phyloP scores from a whole-genome alignment of 2,329 filamentous ascomycete species.

The Arthrocladium fulminans region DNA sequence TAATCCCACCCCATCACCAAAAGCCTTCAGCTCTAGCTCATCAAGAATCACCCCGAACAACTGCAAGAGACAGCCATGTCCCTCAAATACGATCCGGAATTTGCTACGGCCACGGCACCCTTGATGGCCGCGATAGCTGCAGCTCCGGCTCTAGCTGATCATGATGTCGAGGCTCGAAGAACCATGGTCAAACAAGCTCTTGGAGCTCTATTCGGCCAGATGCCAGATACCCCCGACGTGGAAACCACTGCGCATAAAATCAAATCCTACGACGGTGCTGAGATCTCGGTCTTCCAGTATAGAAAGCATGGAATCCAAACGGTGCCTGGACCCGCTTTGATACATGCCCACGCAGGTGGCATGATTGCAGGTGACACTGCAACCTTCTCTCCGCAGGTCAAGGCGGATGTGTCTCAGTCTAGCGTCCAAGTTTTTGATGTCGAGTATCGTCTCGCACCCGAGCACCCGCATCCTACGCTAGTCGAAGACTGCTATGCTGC shows the following conservation, averaged over 20 bases:
- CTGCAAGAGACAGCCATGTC: slow-evolving; percentile 12
- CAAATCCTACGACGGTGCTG: slow-evolving; percentile 19
- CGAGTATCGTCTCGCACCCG: slow-evolving; percentile 24
- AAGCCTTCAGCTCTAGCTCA: background rate
- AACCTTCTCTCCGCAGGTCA: slow-evolving; percentile 13
- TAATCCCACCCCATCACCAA: no score
- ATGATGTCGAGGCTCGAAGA: slow-evolving; percentile 16
- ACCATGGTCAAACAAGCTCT: slow-evolving; percentile 4
- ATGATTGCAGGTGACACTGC: slow-evolving; percentile 20
- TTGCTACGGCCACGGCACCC: slow-evolving; percentile 14
- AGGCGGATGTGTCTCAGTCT: slow-evolving; percentile 15
- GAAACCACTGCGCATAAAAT: slow-evolving; percentile 13
- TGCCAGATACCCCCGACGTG: slow-evolving; percentile 18
- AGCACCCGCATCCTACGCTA: slow-evolving; percentile 20
- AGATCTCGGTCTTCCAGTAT: slow-evolving; percentile 24
- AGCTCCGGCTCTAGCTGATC: slow-evolving; percentile 11
- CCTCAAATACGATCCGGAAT: slow-evolving; percentile 20
- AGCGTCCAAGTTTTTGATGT: slow-evolving; percentile 23
- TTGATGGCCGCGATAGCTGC: slow-evolving; percentile 13
- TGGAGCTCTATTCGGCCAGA: slow-evolving; percentile 8
- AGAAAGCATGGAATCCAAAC: slow-evolving; percentile 21
- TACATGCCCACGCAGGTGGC: slow-evolving; percentile 25
- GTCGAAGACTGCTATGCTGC: slow-evolving; percentile 25
- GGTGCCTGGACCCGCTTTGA: slow-evolving; percentile 22
- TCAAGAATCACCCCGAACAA: background rate